Base-by-base conservation (phyloP, 139 green algal species). In the Chlamydomonas schloesseri region DNA sequence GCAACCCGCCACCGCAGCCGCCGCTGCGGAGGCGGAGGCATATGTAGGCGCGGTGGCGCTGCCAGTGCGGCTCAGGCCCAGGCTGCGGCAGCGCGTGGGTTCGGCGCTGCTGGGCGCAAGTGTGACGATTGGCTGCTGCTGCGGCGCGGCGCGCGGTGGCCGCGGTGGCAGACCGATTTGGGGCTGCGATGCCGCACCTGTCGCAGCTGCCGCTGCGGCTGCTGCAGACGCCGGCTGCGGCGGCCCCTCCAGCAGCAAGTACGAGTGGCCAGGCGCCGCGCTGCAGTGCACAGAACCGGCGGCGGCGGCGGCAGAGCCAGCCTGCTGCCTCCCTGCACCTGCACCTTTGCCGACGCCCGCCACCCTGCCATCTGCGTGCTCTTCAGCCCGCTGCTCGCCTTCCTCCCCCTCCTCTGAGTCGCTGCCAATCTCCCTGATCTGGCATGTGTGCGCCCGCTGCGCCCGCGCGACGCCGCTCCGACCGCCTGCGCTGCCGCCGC, bases 101-200 rank as follows among this genome's bases (percentile, higher is more conserved):
- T 73, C 77, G 29, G 62, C 46, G 62, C 57, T 84, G 77, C 64
- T 84, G 11, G 77, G 31, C 23, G 77, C 26, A 9, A 84, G 21
- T 9, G 77, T 74, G 9, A 84, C 26, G 46, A 84, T 46, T 1
- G 76, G 76, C 60, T 82, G 75, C 26, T 17, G 75, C 33, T 23
- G 33, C 11, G 26, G 11, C 3, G 60, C 14, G 23, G 33, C 33
- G 70, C 70, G 70, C 11, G 1, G 70, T 36, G 15, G 70, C 70
- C 36, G 70, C 70, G 23, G 70, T 18, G 26, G 36, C 36, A 34
- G 6, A 2, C 65, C 58, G 26, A 13, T 29, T 50, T 17, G 28
- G 34, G 46, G 23, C 71, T 28, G 71, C 33, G 46, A 42, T 60
- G 42, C 37, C 23, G 33, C 71, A 24, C 13, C 13, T 28, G 28